phyloP scores from a whole-genome alignment of 257 asterid species.

The Solanum bukasovii region DNA sequence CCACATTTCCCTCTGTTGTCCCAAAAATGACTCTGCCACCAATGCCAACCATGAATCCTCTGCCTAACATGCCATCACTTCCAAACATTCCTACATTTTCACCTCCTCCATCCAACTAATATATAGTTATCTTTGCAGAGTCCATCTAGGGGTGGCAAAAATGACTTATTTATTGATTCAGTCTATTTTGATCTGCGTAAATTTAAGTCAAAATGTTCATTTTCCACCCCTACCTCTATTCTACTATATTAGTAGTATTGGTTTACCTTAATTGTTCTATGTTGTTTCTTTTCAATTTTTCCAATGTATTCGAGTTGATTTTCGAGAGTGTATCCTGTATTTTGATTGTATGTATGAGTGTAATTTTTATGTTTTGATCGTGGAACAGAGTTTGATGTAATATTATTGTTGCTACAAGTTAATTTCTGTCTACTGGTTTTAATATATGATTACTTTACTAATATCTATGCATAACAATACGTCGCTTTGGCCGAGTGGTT shows the following conservation, averaged over 20 bases:
- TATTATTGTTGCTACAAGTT: not conserved
- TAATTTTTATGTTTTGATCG: too few relatives aligned
- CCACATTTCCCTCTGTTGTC: not conserved
- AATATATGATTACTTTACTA: too few relatives aligned
- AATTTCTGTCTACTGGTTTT: not conserved
- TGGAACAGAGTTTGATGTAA: too few relatives aligned
- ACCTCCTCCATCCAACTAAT: conserved; percentile 1
- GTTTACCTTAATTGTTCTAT: not conserved
- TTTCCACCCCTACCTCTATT: not conserved
- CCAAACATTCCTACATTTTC: not conserved
- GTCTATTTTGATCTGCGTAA: not conserved
- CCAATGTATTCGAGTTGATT: not conserved
- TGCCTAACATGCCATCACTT: not conserved
- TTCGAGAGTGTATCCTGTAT: not conserved
- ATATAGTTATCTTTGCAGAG: not conserved
- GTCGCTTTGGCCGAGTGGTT: conserved; percentile 57
- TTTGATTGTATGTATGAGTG: not conserved
- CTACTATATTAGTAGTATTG: not conserved
- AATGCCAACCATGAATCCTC: not conserved
- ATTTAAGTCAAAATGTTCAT: not conserved
- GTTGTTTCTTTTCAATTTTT: not conserved
- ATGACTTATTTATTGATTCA: not conserved
- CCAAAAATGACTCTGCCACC: conserved; percentile 1
- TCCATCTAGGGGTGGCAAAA: not conserved
- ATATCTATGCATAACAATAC: too few relatives aligned